Evolutionary conservation across 164 flowering plant genomes (phyloP), one percentile per base, ranked within the genome.

Genomic region (Magnolia changhungtana): DNA sequence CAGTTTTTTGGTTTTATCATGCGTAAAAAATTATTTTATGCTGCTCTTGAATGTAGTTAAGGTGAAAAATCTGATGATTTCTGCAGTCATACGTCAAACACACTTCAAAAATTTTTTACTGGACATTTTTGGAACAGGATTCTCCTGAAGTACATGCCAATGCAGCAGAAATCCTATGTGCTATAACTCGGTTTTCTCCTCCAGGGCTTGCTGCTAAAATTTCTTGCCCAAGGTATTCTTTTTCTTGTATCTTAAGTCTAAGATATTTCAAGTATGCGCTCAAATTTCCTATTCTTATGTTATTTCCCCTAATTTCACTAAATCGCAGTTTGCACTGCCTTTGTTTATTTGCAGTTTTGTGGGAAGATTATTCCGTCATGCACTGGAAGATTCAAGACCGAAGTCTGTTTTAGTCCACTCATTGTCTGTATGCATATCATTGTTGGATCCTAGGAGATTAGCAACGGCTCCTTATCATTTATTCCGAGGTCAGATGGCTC

Each of bases 141-240:
- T 89, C 83, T 79, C 94, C 98, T 64, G 99, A 93, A 88, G 97
- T 92, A 73, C 97, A 92, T 88, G 90, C 92, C 29, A 95, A 95
- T 89, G 94, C 93, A 69, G 96, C 98, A 52, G 97, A 93, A 83
- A 89, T 85, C n/a, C 90, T 93, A 19, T 93, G 95, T 89, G 90
- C 96, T 50, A 87, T 92, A 29, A 85, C 89, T 78, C 81, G 92
- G 75, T 91, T 75, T 86, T 94, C 97, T 80, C 95, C 96, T 67
- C 87, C 92, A 29, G 88, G 88, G 45, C 86, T 95, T 81, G 84
- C 95, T 73, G 77, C 93, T 29, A 93, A 93, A 85, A 87, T 95
- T 51, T 85, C 94, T 68, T 89, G 95, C 81, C 96, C 99, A 70
- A 87, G 92, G 99, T 92, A 80, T 29, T 29, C 71, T 59, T 78